Evolutionary conservation across 192 early-diverging fungal species (phyloP).

Genomic region (Diversispora epigaea): DNA sequence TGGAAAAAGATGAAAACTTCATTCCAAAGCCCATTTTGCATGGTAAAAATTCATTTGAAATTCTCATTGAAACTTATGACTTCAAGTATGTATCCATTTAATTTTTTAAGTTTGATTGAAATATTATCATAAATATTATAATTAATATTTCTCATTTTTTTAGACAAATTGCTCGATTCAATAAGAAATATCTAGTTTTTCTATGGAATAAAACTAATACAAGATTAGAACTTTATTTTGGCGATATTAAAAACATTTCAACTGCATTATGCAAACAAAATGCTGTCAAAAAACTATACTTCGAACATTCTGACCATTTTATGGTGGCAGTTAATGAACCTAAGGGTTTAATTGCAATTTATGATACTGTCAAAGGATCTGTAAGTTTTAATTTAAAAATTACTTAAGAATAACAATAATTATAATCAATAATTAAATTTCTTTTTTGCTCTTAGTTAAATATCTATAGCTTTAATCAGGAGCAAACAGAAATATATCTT

Average conservation of each 20-base stretch:
- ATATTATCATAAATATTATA: neutral
- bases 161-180: slow-evolving; percentile 16
- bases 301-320: neutral
- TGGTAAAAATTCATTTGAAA: neutral
- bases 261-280: neutral
- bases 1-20: slow-evolving; percentile 1
- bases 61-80: slow-evolving; percentile 13
- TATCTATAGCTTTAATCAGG: slow-evolving; percentile 20
- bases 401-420: neutral
- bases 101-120: neutral
- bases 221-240: slow-evolving; percentile 15
- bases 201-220: slow-evolving; percentile 2
- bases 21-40: slow-evolving; percentile 1
- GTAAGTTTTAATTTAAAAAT: neutral
- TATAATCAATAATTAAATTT: neutral
- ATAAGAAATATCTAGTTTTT: slow-evolving; percentile 13
- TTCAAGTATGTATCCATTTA: neutral
- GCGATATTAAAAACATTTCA: neutral
- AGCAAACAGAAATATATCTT: neutral
- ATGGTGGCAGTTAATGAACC: slow-evolving; percentile 28
- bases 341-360: slow-evolving; percentile 33
- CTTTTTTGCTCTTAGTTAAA: slow-evolving; percentile 16
- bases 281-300: neutral
- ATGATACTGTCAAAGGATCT: slow-evolving; percentile 17
- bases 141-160: neutral